phyloP scores from a whole-genome alignment of 495 filamentous ascomycete species.

The Penicillium atrosanguineum region DNA sequence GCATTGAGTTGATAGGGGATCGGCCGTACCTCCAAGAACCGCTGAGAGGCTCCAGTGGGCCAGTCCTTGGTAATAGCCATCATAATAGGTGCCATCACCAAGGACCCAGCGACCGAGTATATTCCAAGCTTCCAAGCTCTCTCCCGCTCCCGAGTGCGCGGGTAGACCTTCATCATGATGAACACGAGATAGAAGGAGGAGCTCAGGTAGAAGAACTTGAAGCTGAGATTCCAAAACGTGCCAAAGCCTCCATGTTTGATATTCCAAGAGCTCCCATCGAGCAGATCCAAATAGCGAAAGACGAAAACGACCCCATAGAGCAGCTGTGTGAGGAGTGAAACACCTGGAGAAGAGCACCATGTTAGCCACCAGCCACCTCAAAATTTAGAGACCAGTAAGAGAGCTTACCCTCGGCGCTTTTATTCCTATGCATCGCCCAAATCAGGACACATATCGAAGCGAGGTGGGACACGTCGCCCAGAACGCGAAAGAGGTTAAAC shows the following conservation, averaged over 20 bases:
- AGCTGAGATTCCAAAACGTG: constrained; percentile 53
- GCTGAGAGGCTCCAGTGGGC: constrained; percentile 30
- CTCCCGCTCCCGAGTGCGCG: constrained; percentile 85
- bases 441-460: constrained; percentile 85
- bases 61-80: constrained; percentile 57
- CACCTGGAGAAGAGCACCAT: constrained; percentile 48
- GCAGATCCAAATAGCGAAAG: constrained; percentile 83
- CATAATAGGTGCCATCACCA: constrained; percentile 62
- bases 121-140: constrained; percentile 84
- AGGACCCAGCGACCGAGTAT: constrained; percentile 56
- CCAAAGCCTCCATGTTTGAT: constrained; percentile 4
- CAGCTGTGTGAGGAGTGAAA: constrained; percentile 90
- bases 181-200: constrained; percentile 85
- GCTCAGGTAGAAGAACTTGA: constrained; percentile 82
- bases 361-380: constrained; percentile 10
- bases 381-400: neutral
- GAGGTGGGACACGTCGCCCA: constrained; percentile 80
- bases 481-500: constrained; percentile 70
- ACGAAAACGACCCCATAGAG: constrained; percentile 86
- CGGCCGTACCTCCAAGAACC: constrained; percentile 59
- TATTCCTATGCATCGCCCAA: constrained; percentile 84
- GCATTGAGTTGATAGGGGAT: neutral
- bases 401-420: constrained; percentile 76
- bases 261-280: constrained; percentile 41
- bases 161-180: constrained; percentile 82